A percentile compares a stretch with the other conserved stretches of the same genome.
Conservation (phyloP, 148 eudicot species). For the Agrostemma githago region DNA sequence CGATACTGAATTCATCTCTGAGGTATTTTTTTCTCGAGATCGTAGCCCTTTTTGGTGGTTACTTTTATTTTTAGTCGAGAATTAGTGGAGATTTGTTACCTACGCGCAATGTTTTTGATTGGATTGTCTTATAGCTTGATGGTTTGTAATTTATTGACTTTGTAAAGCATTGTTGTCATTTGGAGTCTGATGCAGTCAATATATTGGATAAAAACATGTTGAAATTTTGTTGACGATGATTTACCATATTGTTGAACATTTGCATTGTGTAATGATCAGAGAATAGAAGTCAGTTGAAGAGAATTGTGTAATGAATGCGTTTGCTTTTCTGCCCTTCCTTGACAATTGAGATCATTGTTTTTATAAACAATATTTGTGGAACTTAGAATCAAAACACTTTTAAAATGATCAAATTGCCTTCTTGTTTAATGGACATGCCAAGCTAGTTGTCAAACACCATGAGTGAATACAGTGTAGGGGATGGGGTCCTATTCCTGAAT, state of each 20-base stretch:
- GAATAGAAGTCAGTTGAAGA: background rate
- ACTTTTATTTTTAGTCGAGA: background rate
- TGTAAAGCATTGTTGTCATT: background rate
- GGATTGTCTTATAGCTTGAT: background rate
- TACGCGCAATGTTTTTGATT: background rate
- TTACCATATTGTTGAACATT: background rate
- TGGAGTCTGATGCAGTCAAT: background rate
- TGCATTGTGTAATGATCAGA: background rate
- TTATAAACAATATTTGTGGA: background rate
- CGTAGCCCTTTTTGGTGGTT: background rate
- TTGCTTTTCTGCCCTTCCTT: background rate
- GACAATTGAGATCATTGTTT: background rate
- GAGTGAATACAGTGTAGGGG: background rate
- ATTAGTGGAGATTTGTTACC: background rate
- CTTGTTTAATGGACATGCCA: background rate
- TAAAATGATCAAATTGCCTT: background rate
- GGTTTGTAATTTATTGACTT: background rate
- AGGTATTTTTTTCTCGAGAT: conserved; percentile 31
- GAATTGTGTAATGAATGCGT: background rate
- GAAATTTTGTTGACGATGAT: background rate
- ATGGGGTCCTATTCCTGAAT: background rate
- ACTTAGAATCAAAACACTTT: background rate
- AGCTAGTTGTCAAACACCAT: background rate
- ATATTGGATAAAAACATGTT: background rate
- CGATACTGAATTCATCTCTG: conserved; percentile 63